Evolutionary conservation across 2,329 filamentous ascomycete genomes (phyloP).

Genomic region (Truncatella angustata): DNA sequence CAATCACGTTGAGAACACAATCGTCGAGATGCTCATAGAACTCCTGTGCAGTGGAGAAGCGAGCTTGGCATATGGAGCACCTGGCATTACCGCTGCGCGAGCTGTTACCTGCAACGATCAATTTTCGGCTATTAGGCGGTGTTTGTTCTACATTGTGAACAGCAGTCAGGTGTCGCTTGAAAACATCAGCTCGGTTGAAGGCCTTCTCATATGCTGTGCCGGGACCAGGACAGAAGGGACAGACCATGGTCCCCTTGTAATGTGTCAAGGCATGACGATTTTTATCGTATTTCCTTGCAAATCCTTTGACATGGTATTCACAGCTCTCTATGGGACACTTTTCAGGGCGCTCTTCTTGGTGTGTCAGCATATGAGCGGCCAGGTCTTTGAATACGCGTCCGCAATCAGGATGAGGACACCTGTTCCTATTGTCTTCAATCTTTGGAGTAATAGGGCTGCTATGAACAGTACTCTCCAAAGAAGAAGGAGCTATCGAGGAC

Average conservation of each 20-base stretch:
- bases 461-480: constrained; percentile 30
- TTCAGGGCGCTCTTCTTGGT: constrained; percentile 85
- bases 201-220: constrained; percentile 90
- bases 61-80: constrained; percentile 83
- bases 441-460: constrained; percentile 30
- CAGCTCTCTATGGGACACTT: constrained; percentile 92
- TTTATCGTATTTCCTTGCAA: constrained; percentile 94
- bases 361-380: constrained; percentile 92
- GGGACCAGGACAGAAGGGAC: constrained; percentile 87
- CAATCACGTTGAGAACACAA: constrained; percentile 59
- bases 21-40: constrained; percentile 94
- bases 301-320: constrained; percentile 89
- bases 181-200: constrained; percentile 93
- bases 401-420: constrained; percentile 81
- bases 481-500: constrained; percentile 29
- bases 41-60: constrained; percentile 83
- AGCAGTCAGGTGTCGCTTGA: constrained; percentile 88
- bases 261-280: constrained; percentile 92
- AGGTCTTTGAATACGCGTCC: constrained; percentile 86
- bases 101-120: constrained; percentile 29
- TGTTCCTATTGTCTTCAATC: constrained; percentile 33
- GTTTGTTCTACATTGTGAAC: constrained; percentile 93
- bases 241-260: constrained; percentile 97
- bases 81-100: constrained; percentile 63
- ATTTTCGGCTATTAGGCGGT: constrained; percentile 87